Evolutionary conservation across 768 basidiomycete species (phyloP), one percentile per base, ranked within the genome.

Genomic region (Russula emetica): DNA sequence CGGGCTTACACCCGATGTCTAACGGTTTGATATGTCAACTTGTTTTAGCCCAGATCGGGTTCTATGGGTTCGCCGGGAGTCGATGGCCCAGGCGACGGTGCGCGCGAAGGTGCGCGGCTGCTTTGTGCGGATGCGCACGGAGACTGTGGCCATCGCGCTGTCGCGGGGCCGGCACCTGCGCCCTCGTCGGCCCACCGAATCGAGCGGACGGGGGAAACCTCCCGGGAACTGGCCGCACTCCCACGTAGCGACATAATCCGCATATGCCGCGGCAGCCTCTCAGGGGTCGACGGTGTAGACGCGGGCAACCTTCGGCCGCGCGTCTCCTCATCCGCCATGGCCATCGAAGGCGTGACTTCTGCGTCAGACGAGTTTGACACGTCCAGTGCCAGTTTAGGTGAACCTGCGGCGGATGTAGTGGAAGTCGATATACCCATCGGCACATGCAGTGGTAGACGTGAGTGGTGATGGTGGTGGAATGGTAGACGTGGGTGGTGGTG

Each of bases 121-220:
- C 58, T 53, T 34, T 55, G 53, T 24, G 36, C 45, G 3, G 63
- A 64, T 20, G 14, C 38, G 14, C 38, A 38, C 16, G 52, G 42
- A 8, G 70, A 64, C 32, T 68, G 55, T 14, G 69, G 64, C 52
- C 61, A 60, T 45, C 56, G 55, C 30, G 70, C 36, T 20, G 67
- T 64, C 30, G 70, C 67, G 11, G 71, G 65, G 32, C 50, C 36
- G 38, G 50, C 5, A 26, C 70, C 67, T 22, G 67, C 67, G 5
- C 64, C 59, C 18, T 63, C 64, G 58, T 81, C 80, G 40, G 75
- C 79, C 67, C 80, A 82, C 40, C 78, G 76, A 58, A 82, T 75
- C 11, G 80, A 82, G 22, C 80, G 78, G 13, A 76, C 66, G 1
- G 80, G 80, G 5, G 81, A 82, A 53, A 70, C 74, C 5, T 79